Conservation (phyloP, 1,284 basidiomycete species). For the Rugosomyces carneus region DNA sequence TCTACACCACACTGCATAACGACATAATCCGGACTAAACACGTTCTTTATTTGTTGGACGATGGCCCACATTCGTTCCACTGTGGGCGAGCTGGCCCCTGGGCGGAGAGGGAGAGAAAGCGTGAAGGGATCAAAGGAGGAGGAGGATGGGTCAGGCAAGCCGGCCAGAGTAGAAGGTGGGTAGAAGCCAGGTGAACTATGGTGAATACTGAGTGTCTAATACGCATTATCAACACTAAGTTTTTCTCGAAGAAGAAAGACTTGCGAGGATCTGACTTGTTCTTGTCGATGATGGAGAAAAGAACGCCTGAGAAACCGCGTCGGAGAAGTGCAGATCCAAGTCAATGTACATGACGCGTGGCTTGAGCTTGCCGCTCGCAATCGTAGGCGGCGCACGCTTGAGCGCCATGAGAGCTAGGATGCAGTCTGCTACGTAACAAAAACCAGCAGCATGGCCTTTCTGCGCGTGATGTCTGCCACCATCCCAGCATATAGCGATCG, state of each 20-base stretch:
- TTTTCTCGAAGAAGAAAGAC: constrained; percentile 3
- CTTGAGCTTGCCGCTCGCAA: constrained; percentile 26
- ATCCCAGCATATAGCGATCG: constrained; percentile 74
- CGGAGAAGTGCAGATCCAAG: constrained; percentile 88
- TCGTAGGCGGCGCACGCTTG: constrained; percentile 32
- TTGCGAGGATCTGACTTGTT: constrained; percentile 53
- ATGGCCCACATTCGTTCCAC: constrained; percentile 57
- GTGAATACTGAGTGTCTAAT: constrained; percentile 78
- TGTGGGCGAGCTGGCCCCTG: constrained; percentile 59
- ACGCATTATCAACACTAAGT: no score
- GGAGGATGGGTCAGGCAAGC: constrained; percentile 36
- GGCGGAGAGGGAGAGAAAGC: constrained; percentile 66
- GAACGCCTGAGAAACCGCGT: constrained; percentile 83
- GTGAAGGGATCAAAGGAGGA: constrained; percentile 63
- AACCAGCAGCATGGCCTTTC: constrained; percentile 74
- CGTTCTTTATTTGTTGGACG: constrained; percentile 55
- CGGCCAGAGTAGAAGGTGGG: constrained; percentile 55
- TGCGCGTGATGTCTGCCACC: constrained; percentile 69
- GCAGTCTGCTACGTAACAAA: constrained; percentile 92
- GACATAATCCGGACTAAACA: constrained; percentile 73
- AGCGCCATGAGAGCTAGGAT: constrained; percentile 71
- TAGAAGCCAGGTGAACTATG: constrained; percentile 81
- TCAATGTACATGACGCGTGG: constrained; percentile 85
- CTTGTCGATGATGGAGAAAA: constrained; percentile 29
- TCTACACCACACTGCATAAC: constrained; percentile 82